Percentiles rank a stretch among this genome's conserved stretches.
Evolutionary conservation across 805 yeast species (phyloP).

Genomic region (Metschnikowia anglica): DNA sequence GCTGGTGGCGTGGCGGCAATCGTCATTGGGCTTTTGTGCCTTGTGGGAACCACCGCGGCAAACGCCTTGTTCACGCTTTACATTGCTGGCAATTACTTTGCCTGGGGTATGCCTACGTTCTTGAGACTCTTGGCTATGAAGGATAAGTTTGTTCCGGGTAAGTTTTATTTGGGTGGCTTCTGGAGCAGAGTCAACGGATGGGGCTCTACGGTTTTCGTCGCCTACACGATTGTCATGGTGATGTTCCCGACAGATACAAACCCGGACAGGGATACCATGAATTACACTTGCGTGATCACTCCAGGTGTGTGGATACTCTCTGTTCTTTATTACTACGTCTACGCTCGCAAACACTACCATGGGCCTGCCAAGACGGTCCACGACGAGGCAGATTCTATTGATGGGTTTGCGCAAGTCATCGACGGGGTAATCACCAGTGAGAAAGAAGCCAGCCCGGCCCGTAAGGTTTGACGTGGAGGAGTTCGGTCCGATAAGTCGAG

Average conservation of each 20-base stretch:
- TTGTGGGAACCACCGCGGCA: constrained; percentile 61
- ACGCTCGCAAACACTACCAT: constrained; percentile 53
- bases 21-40: constrained; percentile 54
- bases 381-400: too few relatives aligned
- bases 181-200: constrained; percentile 46
- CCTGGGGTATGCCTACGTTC: constrained; percentile 62
- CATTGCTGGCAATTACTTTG: constrained; percentile 60
- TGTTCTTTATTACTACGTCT: constrained; percentile 48
- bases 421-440: too few relatives aligned
- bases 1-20: constrained; percentile 48
- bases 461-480: too few relatives aligned
- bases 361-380: constrained; percentile 50
- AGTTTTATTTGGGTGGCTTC: constrained; percentile 57
- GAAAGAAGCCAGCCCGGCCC: too few relatives aligned
- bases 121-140: constrained; percentile 47
- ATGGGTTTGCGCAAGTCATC: too few relatives aligned
- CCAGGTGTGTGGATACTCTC: constrained; percentile 60
- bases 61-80: constrained; percentile 66
- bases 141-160: constrained; percentile 60
- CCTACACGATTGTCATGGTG: constrained; percentile 52
- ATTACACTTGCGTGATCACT: constrained; percentile 65
- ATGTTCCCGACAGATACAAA: constrained; percentile 57
- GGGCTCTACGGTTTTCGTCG: constrained; percentile 49
- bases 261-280: constrained; percentile 54
- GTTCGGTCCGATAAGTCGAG: too few relatives aligned